Evolutionary conservation across 768 basidiomycete species (phyloP), one percentile per base, ranked within the genome.

Genomic region (Chlorophyllum brunneum): DNA sequence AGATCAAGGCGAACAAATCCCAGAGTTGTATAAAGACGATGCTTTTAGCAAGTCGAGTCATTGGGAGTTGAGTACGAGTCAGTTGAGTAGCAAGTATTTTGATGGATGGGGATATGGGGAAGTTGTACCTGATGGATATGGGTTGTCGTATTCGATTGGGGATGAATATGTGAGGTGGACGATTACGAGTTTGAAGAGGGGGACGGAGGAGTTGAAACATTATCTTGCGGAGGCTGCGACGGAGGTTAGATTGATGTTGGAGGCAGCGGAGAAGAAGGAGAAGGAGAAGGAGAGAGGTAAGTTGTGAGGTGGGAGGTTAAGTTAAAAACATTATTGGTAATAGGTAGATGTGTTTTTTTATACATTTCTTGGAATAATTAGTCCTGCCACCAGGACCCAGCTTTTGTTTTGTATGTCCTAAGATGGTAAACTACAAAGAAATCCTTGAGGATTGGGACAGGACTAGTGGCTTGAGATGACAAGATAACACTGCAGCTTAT

Each of bases 31-130:
- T 72, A 76, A 63, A 42, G 93, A 98, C 61, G 68, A 70, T 48
- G 83, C 86, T 6, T 95, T 77, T 62, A 61, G 72, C 5, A 76
- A 75, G 65, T 88, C 86, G 38, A 82, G 67, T 56, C 89, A 95
- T 66, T 99, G 97, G 97, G 89, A 95, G 68, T 71, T 98, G 59
- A 90, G 86, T 34, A 99, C 97, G 16, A 88, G 85, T 56, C 91
- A 97, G 68, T 71, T 98, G 52, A 86, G 85, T 44, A 86, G 82
- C 38, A 76, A 75, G 45, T 94, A 78, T 66, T 73, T 99, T 29
- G 91, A 95, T 59, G 93, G 93, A 18, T 98, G 95, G 95, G 97
- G 95, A 11, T 98, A 98, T 64, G 93, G 94, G 6, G 92, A 95
- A 79, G 95, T 98, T 24, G 94, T 97, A 0, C 78, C 83, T 1